These are phyloP conservation scores for Collybia sordida DNA, from an alignment of 768 basidiomycete species.

Conservation along the genomic window DNA sequence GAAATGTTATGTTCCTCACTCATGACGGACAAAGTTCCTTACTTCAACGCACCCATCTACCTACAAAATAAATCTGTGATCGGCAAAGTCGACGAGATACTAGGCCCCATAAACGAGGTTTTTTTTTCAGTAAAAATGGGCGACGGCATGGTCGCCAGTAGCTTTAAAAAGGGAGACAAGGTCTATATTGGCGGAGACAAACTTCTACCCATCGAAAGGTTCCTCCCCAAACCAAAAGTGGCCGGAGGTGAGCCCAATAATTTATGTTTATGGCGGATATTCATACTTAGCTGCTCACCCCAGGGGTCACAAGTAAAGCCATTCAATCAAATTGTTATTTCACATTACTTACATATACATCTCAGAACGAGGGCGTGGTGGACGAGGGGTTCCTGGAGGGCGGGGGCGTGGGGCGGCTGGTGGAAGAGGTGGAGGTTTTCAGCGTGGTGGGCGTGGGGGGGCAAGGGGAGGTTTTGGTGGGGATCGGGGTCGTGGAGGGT, in stretches of 20 bases:
- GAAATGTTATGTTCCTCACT: constrained; percentile 95
- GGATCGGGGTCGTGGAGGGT: constrained; percentile 31
- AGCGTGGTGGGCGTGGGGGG: constrained; percentile 44
- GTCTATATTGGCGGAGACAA: constrained; percentile 98
- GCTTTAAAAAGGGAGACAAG: constrained; percentile 97
- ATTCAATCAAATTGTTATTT: neutral
- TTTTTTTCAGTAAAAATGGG: constrained; percentile 98
- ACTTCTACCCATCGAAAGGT: constrained; percentile 92
- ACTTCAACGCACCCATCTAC: constrained; percentile 99
- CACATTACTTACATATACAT: no score
- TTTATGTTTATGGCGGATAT: constrained; percentile 3
- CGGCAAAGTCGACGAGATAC: constrained; percentile 97
- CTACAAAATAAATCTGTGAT: constrained; percentile 94
- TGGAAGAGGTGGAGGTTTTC: constrained; percentile 45
- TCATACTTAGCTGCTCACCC: neutral
- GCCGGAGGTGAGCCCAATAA: constrained; percentile 51
- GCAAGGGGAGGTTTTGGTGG: constrained; percentile 35
- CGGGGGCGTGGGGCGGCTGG: constrained; percentile 35
- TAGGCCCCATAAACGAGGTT: constrained; percentile 99
- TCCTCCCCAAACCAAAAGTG: constrained; percentile 93
- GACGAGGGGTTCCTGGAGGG: constrained; percentile 39
- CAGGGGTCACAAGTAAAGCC: constrained; percentile 51
- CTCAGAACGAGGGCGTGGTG: constrained; percentile 40
- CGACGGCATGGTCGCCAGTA: constrained; percentile 91
- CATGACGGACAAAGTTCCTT: constrained; percentile 89